These are phyloP conservation scores for Yarrowia sp. DNA, from an alignment of 805 yeast species.

Conservation along the genomic window DNA sequence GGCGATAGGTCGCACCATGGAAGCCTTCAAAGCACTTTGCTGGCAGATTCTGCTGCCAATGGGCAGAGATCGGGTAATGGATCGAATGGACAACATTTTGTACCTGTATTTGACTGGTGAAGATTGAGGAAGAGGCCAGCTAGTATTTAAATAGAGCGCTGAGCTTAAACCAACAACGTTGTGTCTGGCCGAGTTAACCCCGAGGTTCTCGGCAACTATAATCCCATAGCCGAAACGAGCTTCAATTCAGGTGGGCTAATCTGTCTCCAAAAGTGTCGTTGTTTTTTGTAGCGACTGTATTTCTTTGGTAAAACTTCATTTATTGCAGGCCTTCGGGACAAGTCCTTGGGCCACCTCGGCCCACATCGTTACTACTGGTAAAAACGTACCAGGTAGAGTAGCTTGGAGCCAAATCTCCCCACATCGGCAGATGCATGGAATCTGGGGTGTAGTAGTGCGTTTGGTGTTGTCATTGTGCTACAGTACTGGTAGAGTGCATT, in stretches of 20 bases:
- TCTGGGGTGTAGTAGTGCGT: constrained; percentile 7
- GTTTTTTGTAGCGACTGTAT: too few species aligned
- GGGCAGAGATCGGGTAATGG: constrained; percentile 15
- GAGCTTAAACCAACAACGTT: not conserved
- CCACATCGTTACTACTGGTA: not conserved
- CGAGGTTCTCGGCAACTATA: constrained; percentile 23
- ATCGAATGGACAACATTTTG: constrained; percentile 19
- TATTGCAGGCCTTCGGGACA: not conserved
- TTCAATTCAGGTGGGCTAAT: not conserved
- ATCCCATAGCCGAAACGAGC: constrained; percentile 9
- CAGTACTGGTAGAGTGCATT: too few species aligned
- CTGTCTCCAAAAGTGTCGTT: not conserved
- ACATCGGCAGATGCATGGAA: not conserved
- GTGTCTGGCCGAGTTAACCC: constrained; percentile 20
- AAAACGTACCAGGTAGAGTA: too few species aligned
- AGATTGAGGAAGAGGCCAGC: not conserved
- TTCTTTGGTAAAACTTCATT: too few species aligned
- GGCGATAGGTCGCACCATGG: constrained; percentile 2
- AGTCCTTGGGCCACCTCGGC: not conserved
- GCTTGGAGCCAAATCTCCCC: constrained; percentile 9
- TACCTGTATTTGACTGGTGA: not conserved
- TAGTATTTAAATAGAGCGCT: constrained; percentile 16
- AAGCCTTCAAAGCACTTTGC: constrained; percentile 11
- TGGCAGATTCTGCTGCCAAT: constrained; percentile 15
- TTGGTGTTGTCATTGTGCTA: not conserved